A percentile compares a stretch with the other conserved stretches of the same genome.
Evolutionary conservation across 225 moss, liverwort and hornwort genomes (phyloP).

Genomic region (Polytrichum formosum): DNA sequence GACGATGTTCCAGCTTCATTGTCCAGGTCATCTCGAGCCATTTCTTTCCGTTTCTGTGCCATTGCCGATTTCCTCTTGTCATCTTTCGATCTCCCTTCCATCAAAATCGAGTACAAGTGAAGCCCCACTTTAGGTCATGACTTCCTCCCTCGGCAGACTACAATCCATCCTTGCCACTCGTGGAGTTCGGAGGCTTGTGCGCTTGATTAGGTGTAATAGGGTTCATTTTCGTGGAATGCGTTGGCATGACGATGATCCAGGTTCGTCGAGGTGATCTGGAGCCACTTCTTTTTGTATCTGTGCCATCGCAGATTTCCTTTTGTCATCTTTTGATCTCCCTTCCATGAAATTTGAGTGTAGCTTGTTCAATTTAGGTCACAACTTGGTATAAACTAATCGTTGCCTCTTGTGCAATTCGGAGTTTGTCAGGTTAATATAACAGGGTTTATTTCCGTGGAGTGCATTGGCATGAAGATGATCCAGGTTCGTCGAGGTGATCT

Average conservation of each 20-base stretch:
- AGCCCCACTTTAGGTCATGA: too few relatives aligned
- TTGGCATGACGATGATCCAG: constrained; percentile 28
- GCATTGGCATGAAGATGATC: constrained; percentile 28
- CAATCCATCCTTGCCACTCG: too few relatives aligned
- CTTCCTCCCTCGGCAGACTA: too few relatives aligned
- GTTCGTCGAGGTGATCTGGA: constrained; percentile 22
- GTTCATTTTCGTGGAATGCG: constrained; percentile 27
- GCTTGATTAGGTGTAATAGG: background rate
- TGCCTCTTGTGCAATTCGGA: too few relatives aligned
- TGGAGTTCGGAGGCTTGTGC: too few relatives aligned
- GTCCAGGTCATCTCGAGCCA: constrained; percentile 23
- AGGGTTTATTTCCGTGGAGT: constrained; percentile 25
- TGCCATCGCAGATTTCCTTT: background rate
- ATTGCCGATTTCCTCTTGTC: background rate
- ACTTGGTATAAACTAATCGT: too few relatives aligned
- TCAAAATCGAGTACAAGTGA: too few relatives aligned
- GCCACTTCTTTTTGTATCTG: constrained; percentile 4
- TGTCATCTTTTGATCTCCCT: too few relatives aligned
- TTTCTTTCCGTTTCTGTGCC: background rate
- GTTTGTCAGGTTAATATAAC: too few relatives aligned
- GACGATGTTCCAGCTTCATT: constrained; percentile 11
- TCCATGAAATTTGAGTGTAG: too few relatives aligned
- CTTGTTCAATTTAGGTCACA: too few relatives aligned
- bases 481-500: constrained; percentile 23
- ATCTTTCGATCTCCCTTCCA: too few relatives aligned